Conservation (phyloP, 495 filamentous ascomycete species). For the Achaetomiella virescens region DNA sequence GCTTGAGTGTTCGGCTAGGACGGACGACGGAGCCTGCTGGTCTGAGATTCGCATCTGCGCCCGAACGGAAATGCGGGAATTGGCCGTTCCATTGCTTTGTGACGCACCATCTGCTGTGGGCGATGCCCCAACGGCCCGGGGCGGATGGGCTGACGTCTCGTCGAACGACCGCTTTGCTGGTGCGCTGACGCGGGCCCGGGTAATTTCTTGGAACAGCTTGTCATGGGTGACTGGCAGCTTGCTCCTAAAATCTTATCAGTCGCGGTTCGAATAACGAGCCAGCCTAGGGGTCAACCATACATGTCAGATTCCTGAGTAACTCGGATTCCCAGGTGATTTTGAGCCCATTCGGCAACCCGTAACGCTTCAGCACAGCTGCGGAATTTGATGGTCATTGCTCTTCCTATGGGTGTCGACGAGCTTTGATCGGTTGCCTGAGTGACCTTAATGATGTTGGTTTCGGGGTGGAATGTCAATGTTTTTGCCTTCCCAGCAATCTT, state of each 20-base stretch:
- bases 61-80: constrained; percentile 6
- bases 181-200: not conserved
- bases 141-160: not conserved
- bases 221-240: not conserved
- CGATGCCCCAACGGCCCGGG: not conserved
- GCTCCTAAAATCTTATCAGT: not conserved
- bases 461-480: constrained; percentile 1
- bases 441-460: constrained; percentile 15
- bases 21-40: not conserved
- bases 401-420: not conserved
- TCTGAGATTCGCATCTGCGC: constrained; percentile 12
- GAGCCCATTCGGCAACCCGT: constrained; percentile 9
- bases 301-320: not conserved
- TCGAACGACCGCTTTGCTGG: not conserved
- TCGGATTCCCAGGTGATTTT: not conserved
- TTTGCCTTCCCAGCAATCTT: constrained; percentile 12
- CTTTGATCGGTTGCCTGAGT: constrained; percentile 9
- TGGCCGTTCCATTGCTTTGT: not conserved
- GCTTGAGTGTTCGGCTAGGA: not conserved
- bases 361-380: not conserved
- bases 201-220: not conserved
- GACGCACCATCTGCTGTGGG: not conserved
- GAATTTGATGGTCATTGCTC: constrained; percentile 9
- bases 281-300: not conserved
- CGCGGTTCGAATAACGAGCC: not conserved